Conservation (phyloP, 2,329 filamentous ascomycete species). For the Colletotrichum sp. region DNA sequence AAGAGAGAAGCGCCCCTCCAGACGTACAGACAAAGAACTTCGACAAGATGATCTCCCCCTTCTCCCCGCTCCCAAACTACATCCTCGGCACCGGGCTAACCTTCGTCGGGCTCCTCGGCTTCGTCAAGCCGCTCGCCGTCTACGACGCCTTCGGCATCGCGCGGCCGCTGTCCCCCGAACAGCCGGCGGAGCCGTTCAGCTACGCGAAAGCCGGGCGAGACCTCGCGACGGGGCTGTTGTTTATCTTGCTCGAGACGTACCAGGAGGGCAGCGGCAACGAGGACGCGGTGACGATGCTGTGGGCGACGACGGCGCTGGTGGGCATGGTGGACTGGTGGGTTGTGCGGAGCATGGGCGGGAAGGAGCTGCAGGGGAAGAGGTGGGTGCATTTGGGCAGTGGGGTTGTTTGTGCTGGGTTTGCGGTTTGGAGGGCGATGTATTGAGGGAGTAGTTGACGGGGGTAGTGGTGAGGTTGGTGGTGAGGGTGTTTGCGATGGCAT, state of each 20-base stretch:
- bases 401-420: neutral
- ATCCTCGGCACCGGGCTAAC: conserved; percentile 29
- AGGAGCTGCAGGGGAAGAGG: neutral
- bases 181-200: neutral
- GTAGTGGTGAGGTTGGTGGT: neutral
- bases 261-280: conserved; percentile 21
- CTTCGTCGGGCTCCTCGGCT: conserved; percentile 18
- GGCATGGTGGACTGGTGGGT: conserved; percentile 10
- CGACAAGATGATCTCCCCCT: neutral
- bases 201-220: conserved; percentile 10
- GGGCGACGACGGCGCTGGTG: neutral
- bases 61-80: conserved; percentile 20
- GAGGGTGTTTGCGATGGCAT: neutral
- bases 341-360: neutral
- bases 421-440: neutral
- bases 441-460: neutral
- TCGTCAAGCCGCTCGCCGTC: conserved; percentile 12
- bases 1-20: neutral
- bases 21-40: neutral
- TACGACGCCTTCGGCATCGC: conserved; percentile 13
- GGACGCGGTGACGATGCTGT: conserved; percentile 12
- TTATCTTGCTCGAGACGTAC: conserved; percentile 18
- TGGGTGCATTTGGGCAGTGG: neutral
- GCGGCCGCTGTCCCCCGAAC: neutral
- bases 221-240: neutral